A percentile compares a stretch with the other conserved stretches of the same genome.
Evolutionary conservation across 73 alveolate species (phyloP).

Genomic region (Stentor roeselii): DNA sequence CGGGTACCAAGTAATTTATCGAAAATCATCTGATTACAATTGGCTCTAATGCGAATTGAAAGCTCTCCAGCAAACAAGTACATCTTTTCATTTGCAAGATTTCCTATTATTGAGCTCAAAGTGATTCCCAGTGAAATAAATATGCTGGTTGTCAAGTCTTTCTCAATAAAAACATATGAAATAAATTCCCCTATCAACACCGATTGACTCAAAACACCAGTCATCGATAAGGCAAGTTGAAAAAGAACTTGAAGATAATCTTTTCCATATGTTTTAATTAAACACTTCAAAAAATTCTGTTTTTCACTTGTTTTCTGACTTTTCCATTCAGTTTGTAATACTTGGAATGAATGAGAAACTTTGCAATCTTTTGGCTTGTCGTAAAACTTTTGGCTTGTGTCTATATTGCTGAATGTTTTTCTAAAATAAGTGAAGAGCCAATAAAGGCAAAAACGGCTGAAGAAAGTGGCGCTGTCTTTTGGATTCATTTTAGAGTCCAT

Average conservation of each 20-base stretch:
- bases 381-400: neutral
- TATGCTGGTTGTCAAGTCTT: neutral
- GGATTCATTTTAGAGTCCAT: neutral
- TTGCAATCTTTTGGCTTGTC: neutral
- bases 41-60: neutral
- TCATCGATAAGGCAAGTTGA: neutral
- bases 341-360: neutral
- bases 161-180: too few species aligned
- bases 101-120: neutral
- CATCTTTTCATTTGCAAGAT: neutral
- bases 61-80: neutral
- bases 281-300: neutral
- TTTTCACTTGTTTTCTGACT: too few species aligned
- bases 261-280: neutral
- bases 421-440: neutral
- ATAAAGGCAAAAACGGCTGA: neutral
- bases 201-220: neutral
- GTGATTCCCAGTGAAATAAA: neutral
- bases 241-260: neutral
- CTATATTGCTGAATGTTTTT: neutral
- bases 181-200: neutral
- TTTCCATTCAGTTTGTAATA: neutral
- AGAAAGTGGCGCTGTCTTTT: neutral
- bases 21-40: neutral
- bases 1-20: neutral